Base-by-base conservation (phyloP, 495 filamentous ascomycete genomes). In the Penicillium coprophilum region DNA sequence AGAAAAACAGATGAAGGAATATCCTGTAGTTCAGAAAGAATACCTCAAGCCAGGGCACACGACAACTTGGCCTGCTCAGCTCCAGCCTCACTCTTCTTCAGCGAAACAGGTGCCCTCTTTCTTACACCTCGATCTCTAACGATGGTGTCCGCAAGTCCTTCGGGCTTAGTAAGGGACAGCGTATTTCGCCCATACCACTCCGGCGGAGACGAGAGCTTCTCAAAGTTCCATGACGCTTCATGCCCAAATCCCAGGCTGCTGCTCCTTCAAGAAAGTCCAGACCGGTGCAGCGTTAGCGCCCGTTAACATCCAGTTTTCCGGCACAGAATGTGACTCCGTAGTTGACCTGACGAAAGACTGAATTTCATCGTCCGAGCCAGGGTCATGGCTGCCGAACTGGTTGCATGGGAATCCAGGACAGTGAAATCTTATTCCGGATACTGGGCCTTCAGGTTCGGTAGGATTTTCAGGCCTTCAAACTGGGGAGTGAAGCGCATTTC, bases 401-500 rank as follows among this genome's bases (percentile, higher is more conserved):
- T 97, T 97, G 85, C 93, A 97, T 53, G 94, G 94, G 79, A 99
- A 97, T 62, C 93, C 94, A 99, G 80, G 72, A 99, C 84, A 59
- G 80, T 75, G 75, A 98, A 93, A 60, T 89, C 80, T 44, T n/a
- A n/a, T n/a, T 90, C 82, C 31, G 83, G 81, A 77, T 93, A 78
- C 55, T 80, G 74, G 45, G 79, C 78, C 48, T 80, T 83, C 67
- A 96, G 66, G 43, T 81, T 77, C 74, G 85, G 81, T 97, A 96
- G 57, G 97, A 78, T 56, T 82, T 99, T 91, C 31, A 99, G 89
- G 15, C 88, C 90, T 50, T 83, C 83, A 71, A 92, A 97, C 75
- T 99, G 94, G n/a, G 89, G 89, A 10, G 94, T 97, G 84, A 97
- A 97, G 69, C 95, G 78, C 94, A 99, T 80, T 97, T 96, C 67